Conservation (phyloP, 306 rosid species). For the Trifolium fragiferum region DNA sequence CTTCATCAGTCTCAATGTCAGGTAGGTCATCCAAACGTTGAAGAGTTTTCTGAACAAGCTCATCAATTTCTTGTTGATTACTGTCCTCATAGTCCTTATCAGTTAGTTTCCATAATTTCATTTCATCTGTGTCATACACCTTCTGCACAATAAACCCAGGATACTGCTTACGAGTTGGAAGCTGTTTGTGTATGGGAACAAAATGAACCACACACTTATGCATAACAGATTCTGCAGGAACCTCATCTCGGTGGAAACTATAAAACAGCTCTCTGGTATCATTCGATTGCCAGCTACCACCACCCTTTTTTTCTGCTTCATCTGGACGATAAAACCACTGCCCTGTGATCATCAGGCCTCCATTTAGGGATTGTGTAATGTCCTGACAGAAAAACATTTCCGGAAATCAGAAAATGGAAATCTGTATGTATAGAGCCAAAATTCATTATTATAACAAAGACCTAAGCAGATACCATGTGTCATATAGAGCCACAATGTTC, state of each 20-base stretch:
- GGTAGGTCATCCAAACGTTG: constrained; percentile 75
- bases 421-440: background rate
- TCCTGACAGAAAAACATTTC: constrained; percentile 60
- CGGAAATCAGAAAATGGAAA: constrained; percentile 39
- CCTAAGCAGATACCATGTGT: background rate
- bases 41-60: constrained; percentile 88
- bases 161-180: constrained; percentile 80
- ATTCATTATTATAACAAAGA: background rate
- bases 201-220: constrained; percentile 96
- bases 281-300: constrained; percentile 86
- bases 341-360: constrained; percentile 80
- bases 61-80: constrained; percentile 86
- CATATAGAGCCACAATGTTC: constrained; percentile 14
- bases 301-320: constrained; percentile 91
- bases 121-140: constrained; percentile 87
- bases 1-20: constrained; percentile 75
- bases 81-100: constrained; percentile 90
- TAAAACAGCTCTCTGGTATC: constrained; percentile 94
- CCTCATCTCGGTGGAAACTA: constrained; percentile 94
- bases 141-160: constrained; percentile 96
- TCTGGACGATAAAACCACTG: constrained; percentile 99
- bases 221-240: constrained; percentile 98
- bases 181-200: constrained; percentile 87
- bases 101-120: constrained; percentile 92
- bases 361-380: constrained; percentile 64